phyloP scores from a whole-genome alignment of 306 rosid species.

The Abrus pulchellus region DNA sequence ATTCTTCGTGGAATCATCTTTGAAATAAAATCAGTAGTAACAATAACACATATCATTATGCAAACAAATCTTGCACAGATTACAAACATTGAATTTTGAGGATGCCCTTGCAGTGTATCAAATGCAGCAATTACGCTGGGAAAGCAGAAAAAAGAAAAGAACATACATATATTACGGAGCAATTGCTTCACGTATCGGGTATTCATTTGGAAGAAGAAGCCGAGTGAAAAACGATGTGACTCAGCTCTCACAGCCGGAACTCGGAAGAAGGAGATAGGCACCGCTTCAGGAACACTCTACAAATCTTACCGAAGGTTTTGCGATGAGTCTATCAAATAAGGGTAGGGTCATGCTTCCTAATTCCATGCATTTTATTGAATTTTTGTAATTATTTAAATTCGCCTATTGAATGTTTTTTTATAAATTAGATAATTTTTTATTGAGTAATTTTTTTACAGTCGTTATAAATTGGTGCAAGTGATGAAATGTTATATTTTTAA shows the following conservation, averaged over 20 bases:
- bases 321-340: background rate
- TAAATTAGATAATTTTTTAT: too few relatives aligned
- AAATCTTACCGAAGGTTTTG: background rate
- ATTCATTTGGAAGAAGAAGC: conserved; percentile 44
- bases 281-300: conserved; percentile 31
- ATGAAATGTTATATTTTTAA: too few relatives aligned
- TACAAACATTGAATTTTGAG: background rate
- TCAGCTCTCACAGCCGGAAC: background rate
- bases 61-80: background rate
- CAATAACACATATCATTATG: background rate
- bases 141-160: background rate
- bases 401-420: too few relatives aligned
- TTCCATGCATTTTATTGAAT: background rate
- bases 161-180: conserved; percentile 56
- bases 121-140: conserved; percentile 18
- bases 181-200: conserved; percentile 45
- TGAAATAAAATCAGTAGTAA: background rate
- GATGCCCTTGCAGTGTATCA: background rate
- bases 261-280: background rate
- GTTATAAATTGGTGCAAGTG: too few relatives aligned
- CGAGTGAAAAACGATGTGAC: background rate
- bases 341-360: background rate
- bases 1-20: background rate
- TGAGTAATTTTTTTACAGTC: too few relatives aligned
- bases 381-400: too few relatives aligned